phyloP scores from a whole-genome alignment of 352 stramenopile species.

The Globisporangium canariense region DNA sequence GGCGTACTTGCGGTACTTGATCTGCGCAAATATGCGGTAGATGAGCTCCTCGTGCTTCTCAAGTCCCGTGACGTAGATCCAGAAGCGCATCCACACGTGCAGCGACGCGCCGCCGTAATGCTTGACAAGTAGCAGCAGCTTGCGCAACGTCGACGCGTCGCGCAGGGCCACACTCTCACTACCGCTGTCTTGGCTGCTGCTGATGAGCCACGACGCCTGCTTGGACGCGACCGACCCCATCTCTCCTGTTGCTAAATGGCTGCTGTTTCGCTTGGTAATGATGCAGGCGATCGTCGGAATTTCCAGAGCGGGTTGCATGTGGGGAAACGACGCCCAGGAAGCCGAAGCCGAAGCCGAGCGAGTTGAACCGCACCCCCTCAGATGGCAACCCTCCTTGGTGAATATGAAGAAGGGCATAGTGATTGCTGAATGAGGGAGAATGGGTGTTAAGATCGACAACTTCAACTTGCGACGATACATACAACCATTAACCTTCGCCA shows the following conservation, averaged over 20 bases:
- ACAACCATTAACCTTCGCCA: neutral
- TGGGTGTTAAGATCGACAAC: constrained; percentile 15
- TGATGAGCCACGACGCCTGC: neutral
- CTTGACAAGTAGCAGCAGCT: constrained; percentile 18
- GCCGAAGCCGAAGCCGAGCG: neutral
- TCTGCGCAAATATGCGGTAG: constrained; percentile 36
- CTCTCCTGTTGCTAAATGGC: constrained; percentile 1
- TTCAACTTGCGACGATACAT: constrained; percentile 15
- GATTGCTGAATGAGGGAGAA: neutral
- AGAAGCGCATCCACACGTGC: constrained; percentile 66
- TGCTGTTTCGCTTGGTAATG: no score
- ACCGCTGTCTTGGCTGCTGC: neutral
- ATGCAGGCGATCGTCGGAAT: neutral
- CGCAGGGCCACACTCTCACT: neutral
- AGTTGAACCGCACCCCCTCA: neutral
- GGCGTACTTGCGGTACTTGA: constrained; percentile 48
- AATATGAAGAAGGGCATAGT: neutral
- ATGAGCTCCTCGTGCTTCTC: constrained; percentile 57
- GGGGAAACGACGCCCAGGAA: neutral
- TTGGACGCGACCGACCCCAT: constrained; percentile 13
- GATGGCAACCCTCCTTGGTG: neutral
- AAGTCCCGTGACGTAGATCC: constrained; percentile 74
- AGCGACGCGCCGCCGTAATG: constrained; percentile 32
- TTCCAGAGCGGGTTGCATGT: neutral
- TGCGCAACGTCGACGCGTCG: constrained; percentile 5